These are phyloP conservation scores for Cenchrus purpureus DNA, from an alignment of 176 grass and related monocot genomes.

Conservation along the genomic window DNA sequence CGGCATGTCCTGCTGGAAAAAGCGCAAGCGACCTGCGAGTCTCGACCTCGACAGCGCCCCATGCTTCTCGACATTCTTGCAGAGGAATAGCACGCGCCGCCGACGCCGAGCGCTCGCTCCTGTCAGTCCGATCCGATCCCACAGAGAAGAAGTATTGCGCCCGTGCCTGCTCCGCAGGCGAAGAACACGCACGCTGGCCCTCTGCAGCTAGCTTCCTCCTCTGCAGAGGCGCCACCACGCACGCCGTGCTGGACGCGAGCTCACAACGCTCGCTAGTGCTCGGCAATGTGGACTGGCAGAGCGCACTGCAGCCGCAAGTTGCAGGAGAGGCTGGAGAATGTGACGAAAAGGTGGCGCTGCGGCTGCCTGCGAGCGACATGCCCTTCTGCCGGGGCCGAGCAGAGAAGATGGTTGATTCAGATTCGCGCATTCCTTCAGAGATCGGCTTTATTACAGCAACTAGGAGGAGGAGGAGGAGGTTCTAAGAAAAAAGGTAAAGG, in stretches of 20 bases:
- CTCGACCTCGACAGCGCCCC: too few species aligned
- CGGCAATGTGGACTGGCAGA: neutral
- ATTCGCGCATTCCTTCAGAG: neutral
- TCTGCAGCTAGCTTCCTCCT: neutral
- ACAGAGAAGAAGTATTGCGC: neutral
- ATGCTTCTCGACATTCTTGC: neutral
- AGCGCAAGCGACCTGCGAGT: neutral
- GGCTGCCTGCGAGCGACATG: neutral
- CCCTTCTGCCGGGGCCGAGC: neutral
- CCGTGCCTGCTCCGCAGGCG: neutral
- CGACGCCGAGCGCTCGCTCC: too few species aligned
- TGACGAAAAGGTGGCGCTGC: neutral
- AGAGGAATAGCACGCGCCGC: neutral
- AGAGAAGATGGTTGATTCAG: neutral
- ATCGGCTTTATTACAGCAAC: neutral
- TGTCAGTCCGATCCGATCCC: too few species aligned
- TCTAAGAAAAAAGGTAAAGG: too few species aligned
- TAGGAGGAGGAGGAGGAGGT: neutral
- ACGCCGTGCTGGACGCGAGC: neutral
- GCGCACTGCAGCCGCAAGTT: neutral
- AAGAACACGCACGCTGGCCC: neutral
- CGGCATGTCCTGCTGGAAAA: conserved; percentile 3
- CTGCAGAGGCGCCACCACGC: neutral
- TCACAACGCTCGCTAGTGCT: neutral
- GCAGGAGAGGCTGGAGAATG: neutral